Conservation (phyloP, 2,329 filamentous ascomycete species). For the Sclerotinia glacialis region DNA sequence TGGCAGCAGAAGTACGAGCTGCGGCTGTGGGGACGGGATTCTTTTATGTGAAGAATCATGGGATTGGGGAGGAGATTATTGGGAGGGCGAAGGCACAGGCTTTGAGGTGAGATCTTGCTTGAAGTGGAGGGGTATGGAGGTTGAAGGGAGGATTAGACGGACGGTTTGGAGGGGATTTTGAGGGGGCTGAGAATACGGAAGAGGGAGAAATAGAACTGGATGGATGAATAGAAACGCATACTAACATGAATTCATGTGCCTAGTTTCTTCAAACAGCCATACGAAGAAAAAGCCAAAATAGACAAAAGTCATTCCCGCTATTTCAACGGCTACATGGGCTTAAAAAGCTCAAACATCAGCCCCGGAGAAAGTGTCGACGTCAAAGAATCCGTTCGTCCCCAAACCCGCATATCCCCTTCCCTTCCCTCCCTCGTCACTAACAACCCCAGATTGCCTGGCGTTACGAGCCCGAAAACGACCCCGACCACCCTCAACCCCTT, state of each 20-base stretch:
- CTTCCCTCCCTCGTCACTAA: not conserved
- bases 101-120: conserved; percentile 29
- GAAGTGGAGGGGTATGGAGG: too few species aligned
- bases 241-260: conserved; percentile 15
- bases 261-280: conserved; percentile 50
- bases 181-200: not conserved
- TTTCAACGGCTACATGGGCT: conserved; percentile 48
- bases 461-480: conserved; percentile 54
- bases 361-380: conserved; percentile 50
- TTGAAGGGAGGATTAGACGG: not conserved
- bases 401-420: not conserved
- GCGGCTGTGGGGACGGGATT: conserved; percentile 47
- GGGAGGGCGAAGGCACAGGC: conserved; percentile 36
- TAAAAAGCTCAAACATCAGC: conserved; percentile 48
- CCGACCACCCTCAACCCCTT: conserved; percentile 42
- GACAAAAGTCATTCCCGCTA: conserved; percentile 41
- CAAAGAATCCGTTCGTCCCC: conserved; percentile 44
- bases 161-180: not conserved
- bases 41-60: conserved; percentile 49
- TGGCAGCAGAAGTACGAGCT: conserved; percentile 43
- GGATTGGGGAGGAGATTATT: conserved; percentile 41
- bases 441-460: conserved; percentile 43
- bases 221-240: not conserved
- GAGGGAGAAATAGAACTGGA: not conserved
- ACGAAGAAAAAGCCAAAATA: conserved; percentile 45